A percentile compares a stretch with the other conserved stretches of the same genome.
Conservation (phyloP, 78 protist species). For the Guillardia theta region DNA sequence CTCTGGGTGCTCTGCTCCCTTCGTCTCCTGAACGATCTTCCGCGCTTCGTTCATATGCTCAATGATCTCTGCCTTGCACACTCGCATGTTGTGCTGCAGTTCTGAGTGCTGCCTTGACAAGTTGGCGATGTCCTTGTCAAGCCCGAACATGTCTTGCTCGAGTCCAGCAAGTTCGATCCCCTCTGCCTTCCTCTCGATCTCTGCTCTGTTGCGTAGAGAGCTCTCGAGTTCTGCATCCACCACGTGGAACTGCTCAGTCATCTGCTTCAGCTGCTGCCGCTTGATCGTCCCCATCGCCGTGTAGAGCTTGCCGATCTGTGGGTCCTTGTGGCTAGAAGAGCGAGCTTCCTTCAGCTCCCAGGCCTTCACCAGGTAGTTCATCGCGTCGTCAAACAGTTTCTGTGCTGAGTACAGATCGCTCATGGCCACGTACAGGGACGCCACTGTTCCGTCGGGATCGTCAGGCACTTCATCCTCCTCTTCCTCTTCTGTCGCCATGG, state of each 20-base stretch:
- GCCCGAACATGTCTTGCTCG: neutral
- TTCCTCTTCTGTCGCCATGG: no score
- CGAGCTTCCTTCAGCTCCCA: neutral
- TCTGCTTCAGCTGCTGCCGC: neutral
- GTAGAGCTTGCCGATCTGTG: conserved; percentile 2
- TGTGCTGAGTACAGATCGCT: neutral
- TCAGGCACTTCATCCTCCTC: neutral
- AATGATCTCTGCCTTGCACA: neutral
- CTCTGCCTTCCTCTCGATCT: neutral
- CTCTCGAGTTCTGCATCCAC: neutral
- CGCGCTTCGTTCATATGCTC: neutral
- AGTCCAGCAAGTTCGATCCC: neutral
- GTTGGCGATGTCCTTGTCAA: neutral
- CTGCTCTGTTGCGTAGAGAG: neutral
- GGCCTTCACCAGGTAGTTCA: neutral
- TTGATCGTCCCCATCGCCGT: neutral
- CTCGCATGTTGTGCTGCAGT: neutral
- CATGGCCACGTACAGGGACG: neutral
- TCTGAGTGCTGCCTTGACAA: neutral
- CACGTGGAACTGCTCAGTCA: neutral
- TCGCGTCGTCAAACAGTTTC: neutral
- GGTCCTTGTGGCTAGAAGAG: neutral
- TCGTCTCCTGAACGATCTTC: neutral
- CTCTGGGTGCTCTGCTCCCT: no score
- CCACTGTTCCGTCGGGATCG: neutral